Base-by-base conservation (phyloP, 768 basidiomycete species). In the Tephrocybe rancida region DNA sequence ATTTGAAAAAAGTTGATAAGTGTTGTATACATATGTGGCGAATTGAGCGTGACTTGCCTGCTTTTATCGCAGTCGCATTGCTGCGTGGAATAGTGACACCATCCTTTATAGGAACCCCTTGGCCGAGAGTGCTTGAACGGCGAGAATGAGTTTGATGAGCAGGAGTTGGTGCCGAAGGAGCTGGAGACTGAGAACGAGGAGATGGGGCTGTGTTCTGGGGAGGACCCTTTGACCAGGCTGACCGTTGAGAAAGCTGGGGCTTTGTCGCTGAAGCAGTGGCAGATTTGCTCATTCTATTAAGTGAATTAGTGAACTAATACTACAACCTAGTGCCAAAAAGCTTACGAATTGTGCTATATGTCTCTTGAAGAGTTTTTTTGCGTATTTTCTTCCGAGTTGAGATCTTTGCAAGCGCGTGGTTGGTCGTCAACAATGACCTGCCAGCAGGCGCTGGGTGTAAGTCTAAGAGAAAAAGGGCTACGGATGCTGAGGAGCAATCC, bases 141-240 rank as follows among this genome's bases (percentile, higher is more conserved):
- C 92, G 79, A 24, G 90, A 88, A 68, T 94, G 91, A 25, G 86
- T 80, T 39, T 69, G 70, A 53, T 78, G 69, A 55, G 73, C n/a
- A 67, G 44, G 16, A 8, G 8, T 10, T 30, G 77, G 80, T 48
- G 77, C 79, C 38, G 82, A 66, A 18, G 81, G 83, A 51, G 84
- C 88, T 60, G 90, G 88, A 57, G 90, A 89, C 73, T 90, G 87
- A 44, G 91, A 86, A 70, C 90, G 86, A 54, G 88, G 80, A 56
- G 87, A 80, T 52, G 87, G 73, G 39, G 72, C 65, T 61, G 84
- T 74, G 60, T 70, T 80, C 74, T 82, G 81, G 51, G 93, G 92
- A 47, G 92, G 92, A 70, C 92, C 92, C 81, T 75, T 88, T 75
- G 89, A 77, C 93, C 93, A 96, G 79, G 91, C 92, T 74, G 92